Evolutionary conservation across 345 rosid genomes (phyloP).

Genomic region (Gossypium stocksii): DNA sequence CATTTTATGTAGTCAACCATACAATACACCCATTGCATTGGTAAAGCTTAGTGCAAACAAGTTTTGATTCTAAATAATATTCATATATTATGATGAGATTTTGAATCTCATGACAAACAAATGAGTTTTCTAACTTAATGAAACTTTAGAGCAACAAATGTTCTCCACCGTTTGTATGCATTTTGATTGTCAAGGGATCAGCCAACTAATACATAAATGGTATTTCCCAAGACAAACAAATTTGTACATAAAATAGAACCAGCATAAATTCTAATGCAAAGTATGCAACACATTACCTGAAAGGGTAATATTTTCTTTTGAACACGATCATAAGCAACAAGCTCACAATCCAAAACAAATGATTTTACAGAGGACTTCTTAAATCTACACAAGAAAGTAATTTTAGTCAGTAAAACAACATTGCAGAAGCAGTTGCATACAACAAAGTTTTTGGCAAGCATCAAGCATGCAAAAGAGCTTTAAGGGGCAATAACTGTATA

Average conservation of each 20-base stretch:
- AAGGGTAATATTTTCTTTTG: constrained; percentile 78
- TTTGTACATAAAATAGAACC: background rate
- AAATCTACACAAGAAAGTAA: constrained; percentile 44
- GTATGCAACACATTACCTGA: constrained; percentile 51
- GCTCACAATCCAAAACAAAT: constrained; percentile 86
- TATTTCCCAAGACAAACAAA: background rate
- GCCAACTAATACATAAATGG: background rate
- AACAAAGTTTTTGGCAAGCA: background rate
- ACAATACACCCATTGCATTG: background rate
- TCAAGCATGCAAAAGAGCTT: background rate
- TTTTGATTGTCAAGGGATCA: background rate
- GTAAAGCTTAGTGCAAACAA: background rate
- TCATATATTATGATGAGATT: background rate
- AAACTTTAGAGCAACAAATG: background rate
- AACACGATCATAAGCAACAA: constrained; percentile 83
- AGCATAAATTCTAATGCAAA: background rate
- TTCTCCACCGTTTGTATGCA: background rate
- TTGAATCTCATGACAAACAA: background rate
- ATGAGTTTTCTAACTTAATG: background rate
- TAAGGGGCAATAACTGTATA: background rate
- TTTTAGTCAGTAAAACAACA: constrained; percentile 11
- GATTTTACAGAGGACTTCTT: constrained; percentile 67
- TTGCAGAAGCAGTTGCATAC: background rate
- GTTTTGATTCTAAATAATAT: background rate
- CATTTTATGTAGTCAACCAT: constrained; percentile 1